Conservation (phyloP, 2,329 filamentous ascomycete species). For the Aaosphaeria pasadenensis region DNA sequence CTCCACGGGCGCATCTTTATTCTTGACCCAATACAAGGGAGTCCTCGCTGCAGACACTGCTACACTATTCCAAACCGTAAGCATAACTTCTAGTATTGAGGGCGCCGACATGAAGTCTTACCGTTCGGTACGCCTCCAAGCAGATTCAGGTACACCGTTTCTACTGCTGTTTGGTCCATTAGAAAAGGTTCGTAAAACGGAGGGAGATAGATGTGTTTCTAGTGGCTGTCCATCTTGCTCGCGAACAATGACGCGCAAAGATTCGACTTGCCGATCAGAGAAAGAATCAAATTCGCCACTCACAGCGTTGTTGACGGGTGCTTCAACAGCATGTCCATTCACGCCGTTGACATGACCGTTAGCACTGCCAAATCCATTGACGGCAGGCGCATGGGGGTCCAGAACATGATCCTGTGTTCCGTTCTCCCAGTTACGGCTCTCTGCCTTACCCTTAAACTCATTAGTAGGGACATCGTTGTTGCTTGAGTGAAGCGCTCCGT, state of each 20-base stretch:
- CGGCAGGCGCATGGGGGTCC: slow-evolving; percentile 18
- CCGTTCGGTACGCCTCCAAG: no score
- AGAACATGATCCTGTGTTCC: not conserved
- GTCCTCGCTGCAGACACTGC: not conserved
- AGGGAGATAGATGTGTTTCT: slow-evolving; percentile 28
- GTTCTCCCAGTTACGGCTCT: slow-evolving; percentile 14
- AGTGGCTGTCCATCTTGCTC: slow-evolving; percentile 31
- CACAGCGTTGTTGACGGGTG: slow-evolving; percentile 27
- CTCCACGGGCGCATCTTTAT: slow-evolving; percentile 43
- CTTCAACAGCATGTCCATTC: slow-evolving; percentile 25
- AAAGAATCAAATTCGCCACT: slow-evolving; percentile 45
- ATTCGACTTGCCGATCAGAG: slow-evolving; percentile 51
- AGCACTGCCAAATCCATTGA: not conserved
- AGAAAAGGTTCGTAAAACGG: slow-evolving; percentile 48
- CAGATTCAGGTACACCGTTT: slow-evolving; percentile 41
- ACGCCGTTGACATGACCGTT: slow-evolving; percentile 11
- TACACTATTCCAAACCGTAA: not conserved
- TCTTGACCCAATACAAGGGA: slow-evolving; percentile 51
- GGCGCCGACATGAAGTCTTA: no score
- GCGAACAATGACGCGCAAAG: slow-evolving; percentile 53
- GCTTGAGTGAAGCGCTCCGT: slow-evolving; percentile 11
- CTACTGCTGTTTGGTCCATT: slow-evolving; percentile 56
- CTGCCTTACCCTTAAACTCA: slow-evolving; percentile 26
- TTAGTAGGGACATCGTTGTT: slow-evolving; percentile 15
- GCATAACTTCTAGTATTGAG: no score